Evolutionary conservation across 2,329 filamentous ascomycete species (phyloP).

Genomic region (Parastagonospora avenae): DNA sequence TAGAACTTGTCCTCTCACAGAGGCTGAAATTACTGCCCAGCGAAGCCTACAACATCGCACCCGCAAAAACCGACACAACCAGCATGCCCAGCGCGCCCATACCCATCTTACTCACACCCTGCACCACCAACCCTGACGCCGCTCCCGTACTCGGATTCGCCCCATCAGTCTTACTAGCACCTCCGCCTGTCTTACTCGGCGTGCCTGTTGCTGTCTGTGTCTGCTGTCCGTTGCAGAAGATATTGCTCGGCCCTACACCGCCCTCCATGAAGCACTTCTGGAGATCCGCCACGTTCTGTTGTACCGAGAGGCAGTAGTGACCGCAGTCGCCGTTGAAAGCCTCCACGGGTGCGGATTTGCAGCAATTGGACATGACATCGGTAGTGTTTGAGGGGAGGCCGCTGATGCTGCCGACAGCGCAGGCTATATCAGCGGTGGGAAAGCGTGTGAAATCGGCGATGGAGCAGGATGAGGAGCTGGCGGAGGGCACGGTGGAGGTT

Average conservation of each 20-base stretch:
- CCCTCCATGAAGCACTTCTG: slow-evolving; percentile 35
- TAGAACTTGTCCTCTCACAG: no score
- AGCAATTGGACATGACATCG: slow-evolving; percentile 33
- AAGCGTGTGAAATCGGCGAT: slow-evolving; percentile 30
- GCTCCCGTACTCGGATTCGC: slow-evolving; percentile 16
- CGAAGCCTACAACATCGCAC: slow-evolving; percentile 28
- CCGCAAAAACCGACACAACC: slow-evolving; percentile 31
- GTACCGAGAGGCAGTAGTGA: slow-evolving; percentile 35
- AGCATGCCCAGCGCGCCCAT: slow-evolving; percentile 36
- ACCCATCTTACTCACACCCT: slow-evolving; percentile 34
- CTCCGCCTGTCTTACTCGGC: slow-evolving; percentile 14
- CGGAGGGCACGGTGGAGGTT: slow-evolving; percentile 21
- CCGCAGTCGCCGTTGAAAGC: slow-evolving; percentile 36
- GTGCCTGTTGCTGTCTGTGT: slow-evolving; percentile 34
- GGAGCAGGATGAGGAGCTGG: slow-evolving; percentile 29
- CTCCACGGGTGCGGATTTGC: slow-evolving; percentile 39
- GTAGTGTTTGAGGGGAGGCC: slow-evolving; percentile 32
- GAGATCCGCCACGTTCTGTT: slow-evolving; percentile 33
- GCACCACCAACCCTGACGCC: slow-evolving; percentile 16
- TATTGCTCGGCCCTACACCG: slow-evolving; percentile 23
- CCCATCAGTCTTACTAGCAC: slow-evolving; percentile 3
- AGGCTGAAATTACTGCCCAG: no score
- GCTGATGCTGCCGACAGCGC: slow-evolving; percentile 30
- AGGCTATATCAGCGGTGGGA: slow-evolving; percentile 34
- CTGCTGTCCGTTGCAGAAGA: slow-evolving; percentile 35